Percentiles rank a stretch among this genome's conserved stretches.
These are phyloP conservation scores for Fagopyrum tataricum DNA, from an alignment of 148 eudicot genomes.

Conservation along the genomic window DNA sequence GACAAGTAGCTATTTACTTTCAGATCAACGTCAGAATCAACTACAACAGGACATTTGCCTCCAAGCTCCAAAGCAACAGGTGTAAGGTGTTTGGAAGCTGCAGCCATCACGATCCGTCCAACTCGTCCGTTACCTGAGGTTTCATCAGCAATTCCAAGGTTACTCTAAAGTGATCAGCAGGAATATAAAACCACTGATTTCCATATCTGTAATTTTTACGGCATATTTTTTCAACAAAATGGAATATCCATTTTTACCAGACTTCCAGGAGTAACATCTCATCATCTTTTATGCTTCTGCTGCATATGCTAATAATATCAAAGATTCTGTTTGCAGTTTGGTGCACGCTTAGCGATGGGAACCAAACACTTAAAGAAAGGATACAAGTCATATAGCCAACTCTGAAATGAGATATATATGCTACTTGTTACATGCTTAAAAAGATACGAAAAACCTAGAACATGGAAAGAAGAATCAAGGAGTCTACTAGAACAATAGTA, in stretches of 20 bases:
- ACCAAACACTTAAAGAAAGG: background rate
- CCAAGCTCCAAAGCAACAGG: slow-evolving; percentile 74
- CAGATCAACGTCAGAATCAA: slow-evolving; percentile 38
- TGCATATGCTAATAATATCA: background rate
- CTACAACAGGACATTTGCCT: slow-evolving; percentile 61
- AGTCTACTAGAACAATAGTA: background rate
- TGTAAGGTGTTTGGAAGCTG: slow-evolving; percentile 65
- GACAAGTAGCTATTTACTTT: slow-evolving; percentile 21
- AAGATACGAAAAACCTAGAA: background rate
- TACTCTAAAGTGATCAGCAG: background rate
- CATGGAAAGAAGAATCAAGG: background rate
- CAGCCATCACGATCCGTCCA: slow-evolving; percentile 52
- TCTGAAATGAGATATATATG: background rate
- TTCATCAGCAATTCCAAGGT: background rate
- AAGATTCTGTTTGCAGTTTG: background rate
- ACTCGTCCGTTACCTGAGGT: slow-evolving; percentile 48
- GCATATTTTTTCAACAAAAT: background rate
- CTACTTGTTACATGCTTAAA: background rate
- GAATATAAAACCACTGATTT: background rate
- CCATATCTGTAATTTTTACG: background rate
- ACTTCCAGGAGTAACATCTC: background rate
- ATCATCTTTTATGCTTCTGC: background rate
- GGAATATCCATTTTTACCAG: background rate
- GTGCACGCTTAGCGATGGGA: background rate
- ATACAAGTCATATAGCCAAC: background rate